Evolutionary conservation across 805 yeast species (phyloP).

Genomic region (Brettanomyces anomalus): DNA sequence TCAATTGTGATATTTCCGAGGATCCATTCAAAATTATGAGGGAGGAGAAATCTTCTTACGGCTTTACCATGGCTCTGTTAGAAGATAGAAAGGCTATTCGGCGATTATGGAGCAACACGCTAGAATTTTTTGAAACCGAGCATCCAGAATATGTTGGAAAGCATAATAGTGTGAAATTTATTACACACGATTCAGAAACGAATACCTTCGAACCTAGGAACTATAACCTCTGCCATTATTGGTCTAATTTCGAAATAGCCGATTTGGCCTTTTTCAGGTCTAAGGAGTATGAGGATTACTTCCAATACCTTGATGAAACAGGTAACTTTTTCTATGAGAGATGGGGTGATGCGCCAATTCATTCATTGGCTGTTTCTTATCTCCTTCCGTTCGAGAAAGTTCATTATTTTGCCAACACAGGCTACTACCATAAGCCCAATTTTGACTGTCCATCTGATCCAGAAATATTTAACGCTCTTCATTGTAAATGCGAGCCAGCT

Average conservation of each 20-base stretch:
- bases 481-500: constrained; percentile 41
- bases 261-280: constrained; percentile 48
- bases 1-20: constrained; percentile 38
- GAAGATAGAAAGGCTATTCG: constrained; percentile 40
- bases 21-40: constrained; percentile 43
- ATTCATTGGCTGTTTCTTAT: constrained; percentile 53
- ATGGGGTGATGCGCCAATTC: constrained; percentile 78
- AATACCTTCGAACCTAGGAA: constrained; percentile 32
- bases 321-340: constrained; percentile 70
- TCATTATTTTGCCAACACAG: constrained; percentile 53
- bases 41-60: constrained; percentile 37
- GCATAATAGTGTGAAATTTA: constrained; percentile 34
- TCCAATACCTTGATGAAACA: constrained; percentile 45
- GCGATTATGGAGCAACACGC: constrained; percentile 39
- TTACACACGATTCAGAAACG: constrained; percentile 34
- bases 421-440: constrained; percentile 49
- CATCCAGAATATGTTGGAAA: constrained; percentile 23
- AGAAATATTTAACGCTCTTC: constrained; percentile 32
- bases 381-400: constrained; percentile 38
- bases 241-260: constrained; percentile 65
- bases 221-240: constrained; percentile 49
- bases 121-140: constrained; percentile 29
- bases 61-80: constrained; percentile 40
- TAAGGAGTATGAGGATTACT: constrained; percentile 45
- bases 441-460: constrained; percentile 47